A percentile compares a stretch with the other conserved stretches of the same genome.
Conservation (phyloP, 192 early-diverging fungal species). For the Coemansia sp. region DNA sequence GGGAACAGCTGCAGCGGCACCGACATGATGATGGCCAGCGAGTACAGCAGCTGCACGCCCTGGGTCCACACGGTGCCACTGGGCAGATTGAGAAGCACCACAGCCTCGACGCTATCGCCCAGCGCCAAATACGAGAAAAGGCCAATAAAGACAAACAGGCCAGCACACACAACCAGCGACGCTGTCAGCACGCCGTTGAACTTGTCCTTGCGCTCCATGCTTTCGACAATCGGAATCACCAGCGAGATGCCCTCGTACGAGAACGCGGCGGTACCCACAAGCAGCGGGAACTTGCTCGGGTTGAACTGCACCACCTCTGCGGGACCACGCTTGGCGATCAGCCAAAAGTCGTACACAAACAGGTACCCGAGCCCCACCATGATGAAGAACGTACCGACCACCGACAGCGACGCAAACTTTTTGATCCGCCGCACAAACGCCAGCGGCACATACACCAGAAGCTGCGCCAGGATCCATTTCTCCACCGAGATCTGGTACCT, state of each 20-base stretch:
- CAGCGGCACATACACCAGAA: slow-evolving; percentile 76
- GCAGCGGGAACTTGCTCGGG: slow-evolving; percentile 75
- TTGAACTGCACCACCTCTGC: slow-evolving; percentile 80
- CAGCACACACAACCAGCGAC: slow-evolving; percentile 76
- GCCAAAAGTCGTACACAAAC: slow-evolving; percentile 76
- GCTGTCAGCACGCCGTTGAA: slow-evolving; percentile 81
- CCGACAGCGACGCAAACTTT: slow-evolving; percentile 78
- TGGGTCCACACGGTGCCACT: slow-evolving; percentile 61
- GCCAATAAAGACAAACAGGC: slow-evolving; percentile 79
- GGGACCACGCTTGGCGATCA: slow-evolving; percentile 62
- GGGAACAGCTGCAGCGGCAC: slow-evolving; percentile 94
- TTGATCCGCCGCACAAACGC: slow-evolving; percentile 91
- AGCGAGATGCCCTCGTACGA: slow-evolving; percentile 89
- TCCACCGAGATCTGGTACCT: slow-evolving; percentile 59
- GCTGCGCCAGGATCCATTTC: slow-evolving; percentile 75
- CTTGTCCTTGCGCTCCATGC: slow-evolving; percentile 89
- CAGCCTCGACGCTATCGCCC: slow-evolving; percentile 79
- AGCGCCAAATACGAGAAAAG: slow-evolving; percentile 83
- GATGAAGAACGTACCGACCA: slow-evolving; percentile 93
- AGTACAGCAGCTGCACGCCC: slow-evolving; percentile 81
- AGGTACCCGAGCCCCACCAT: slow-evolving; percentile 83
- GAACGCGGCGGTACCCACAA: slow-evolving; percentile 94
- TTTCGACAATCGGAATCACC: slow-evolving; percentile 69
- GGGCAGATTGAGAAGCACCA: slow-evolving; percentile 88
- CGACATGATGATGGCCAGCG: slow-evolving; percentile 89